Evolutionary conservation across 441 rosid genomes (phyloP).

Genomic region (Syzygium malaccense): DNA sequence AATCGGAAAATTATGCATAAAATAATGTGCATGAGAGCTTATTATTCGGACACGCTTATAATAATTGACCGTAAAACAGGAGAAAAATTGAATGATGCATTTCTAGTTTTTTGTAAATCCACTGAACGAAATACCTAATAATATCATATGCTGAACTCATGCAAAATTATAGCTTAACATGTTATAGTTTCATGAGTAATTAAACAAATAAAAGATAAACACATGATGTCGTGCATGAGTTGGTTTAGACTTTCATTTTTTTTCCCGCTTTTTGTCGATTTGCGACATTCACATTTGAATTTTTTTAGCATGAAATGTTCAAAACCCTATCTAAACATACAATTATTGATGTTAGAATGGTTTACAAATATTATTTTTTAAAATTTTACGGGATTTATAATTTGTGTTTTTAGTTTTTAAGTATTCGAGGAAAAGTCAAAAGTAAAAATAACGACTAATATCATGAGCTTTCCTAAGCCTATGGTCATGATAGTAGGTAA

Average conservation of each 20-base stretch:
- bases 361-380: neutral
- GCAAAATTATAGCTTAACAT: neutral
- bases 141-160: neutral
- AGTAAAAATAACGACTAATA: neutral
- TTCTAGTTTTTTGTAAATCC: neutral
- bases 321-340: neutral
- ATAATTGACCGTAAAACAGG: neutral
- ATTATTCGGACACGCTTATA: neutral
- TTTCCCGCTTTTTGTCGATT: neutral
- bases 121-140: neutral
- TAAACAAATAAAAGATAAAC: neutral
- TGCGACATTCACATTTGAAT: neutral
- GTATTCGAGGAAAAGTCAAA: neutral
- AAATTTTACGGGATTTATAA: neutral
- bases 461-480: neutral
- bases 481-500: neutral
- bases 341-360: neutral
- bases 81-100: neutral
- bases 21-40: neutral
- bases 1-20: neutral
- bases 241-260: neutral
- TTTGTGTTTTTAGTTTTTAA: neutral
- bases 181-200: neutral
- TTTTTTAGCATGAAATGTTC: neutral
- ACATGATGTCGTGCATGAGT: neutral